These are phyloP conservation scores for Candida anglica DNA, from an alignment of 805 yeast genomes.

Conservation along the genomic window DNA sequence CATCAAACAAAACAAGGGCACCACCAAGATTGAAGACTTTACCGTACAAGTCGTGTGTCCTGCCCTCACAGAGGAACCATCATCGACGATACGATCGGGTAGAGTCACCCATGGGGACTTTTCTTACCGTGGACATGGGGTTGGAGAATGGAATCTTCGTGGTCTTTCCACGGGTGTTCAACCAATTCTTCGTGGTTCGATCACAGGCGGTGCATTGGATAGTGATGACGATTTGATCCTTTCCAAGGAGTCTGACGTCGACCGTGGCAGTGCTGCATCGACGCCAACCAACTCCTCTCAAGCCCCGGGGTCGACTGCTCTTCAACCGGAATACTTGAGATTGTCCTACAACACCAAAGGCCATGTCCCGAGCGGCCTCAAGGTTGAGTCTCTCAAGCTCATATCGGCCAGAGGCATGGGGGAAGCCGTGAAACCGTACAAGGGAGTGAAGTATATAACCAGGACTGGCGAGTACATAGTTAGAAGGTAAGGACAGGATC, in stretches of 20 bases:
- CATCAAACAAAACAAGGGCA: constrained; percentile 29
- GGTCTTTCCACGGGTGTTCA: constrained; percentile 57
- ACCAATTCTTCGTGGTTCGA: constrained; percentile 63
- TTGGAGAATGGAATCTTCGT: constrained; percentile 65
- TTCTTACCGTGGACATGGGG: constrained; percentile 46
- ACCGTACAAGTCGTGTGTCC: constrained; percentile 15
- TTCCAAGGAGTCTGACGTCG: constrained; percentile 15
- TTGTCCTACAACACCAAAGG: constrained; percentile 62
- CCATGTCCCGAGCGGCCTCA: constrained; percentile 68
- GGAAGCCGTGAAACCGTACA: constrained; percentile 69
- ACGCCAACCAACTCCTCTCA: not conserved
- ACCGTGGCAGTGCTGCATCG: constrained; percentile 7
- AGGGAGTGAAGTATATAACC: constrained; percentile 84
- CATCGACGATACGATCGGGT: constrained; percentile 55
- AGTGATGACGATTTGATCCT: constrained; percentile 6
- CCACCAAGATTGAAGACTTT: constrained; percentile 30
- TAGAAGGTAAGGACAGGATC: no score
- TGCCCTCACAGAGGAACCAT: constrained; percentile 16
- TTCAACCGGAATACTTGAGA: constrained; percentile 36
- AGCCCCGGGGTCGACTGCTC: constrained; percentile 7
- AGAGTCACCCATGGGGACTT: constrained; percentile 79
- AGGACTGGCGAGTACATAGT: constrained; percentile 56
- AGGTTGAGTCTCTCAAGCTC: constrained; percentile 62
- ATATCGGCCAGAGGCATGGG: constrained; percentile 53
- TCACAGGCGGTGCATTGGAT: constrained; percentile 19